Evolutionary conservation across 1,284 basidiomycete genomes (phyloP).

Genomic region (Fomitiporia mediterranea): DNA sequence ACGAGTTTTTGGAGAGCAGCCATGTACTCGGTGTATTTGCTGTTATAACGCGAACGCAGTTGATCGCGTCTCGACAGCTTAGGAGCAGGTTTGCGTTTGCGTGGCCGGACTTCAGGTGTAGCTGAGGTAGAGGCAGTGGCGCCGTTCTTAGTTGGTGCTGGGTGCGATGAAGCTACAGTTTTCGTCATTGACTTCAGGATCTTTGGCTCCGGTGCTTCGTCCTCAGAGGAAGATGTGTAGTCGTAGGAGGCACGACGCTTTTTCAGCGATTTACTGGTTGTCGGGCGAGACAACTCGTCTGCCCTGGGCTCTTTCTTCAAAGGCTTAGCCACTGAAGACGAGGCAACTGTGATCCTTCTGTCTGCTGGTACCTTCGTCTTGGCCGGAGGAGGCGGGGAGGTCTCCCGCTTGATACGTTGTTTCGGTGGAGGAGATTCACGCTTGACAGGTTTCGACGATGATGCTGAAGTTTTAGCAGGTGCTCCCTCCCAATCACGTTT

Average conservation of each 20-base stretch:
- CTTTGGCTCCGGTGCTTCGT: conserved; percentile 33
- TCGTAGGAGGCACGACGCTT: conserved; percentile 43
- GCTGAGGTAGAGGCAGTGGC: neutral
- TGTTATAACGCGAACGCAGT: conserved; percentile 48
- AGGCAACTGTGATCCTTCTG: conserved; percentile 12
- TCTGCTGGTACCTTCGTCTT: conserved; percentile 19
- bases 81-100: conserved; percentile 24
- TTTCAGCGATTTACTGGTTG: conserved; percentile 27
- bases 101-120: neutral
- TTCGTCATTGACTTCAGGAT: conserved; percentile 9
- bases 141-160: neutral
- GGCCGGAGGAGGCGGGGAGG: conserved; percentile 27
- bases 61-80: conserved; percentile 43
- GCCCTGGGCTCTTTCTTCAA: conserved; percentile 1
- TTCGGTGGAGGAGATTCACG: conserved; percentile 16
- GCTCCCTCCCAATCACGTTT: conserved; percentile 26
- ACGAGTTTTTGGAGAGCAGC: conserved; percentile 40
- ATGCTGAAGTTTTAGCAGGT: conserved; percentile 27
- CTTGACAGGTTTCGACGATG: conserved; percentile 17
- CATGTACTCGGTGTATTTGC: conserved; percentile 48
- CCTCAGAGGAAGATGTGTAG: conserved; percentile 62
- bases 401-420: conserved; percentile 36
- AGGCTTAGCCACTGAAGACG: neutral
- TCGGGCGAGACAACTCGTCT: conserved; percentile 21
- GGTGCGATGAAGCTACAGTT: conserved; percentile 22